Conservation (phyloP, 2,329 filamentous ascomycete genomes). For the Aspergillus texensis region DNA sequence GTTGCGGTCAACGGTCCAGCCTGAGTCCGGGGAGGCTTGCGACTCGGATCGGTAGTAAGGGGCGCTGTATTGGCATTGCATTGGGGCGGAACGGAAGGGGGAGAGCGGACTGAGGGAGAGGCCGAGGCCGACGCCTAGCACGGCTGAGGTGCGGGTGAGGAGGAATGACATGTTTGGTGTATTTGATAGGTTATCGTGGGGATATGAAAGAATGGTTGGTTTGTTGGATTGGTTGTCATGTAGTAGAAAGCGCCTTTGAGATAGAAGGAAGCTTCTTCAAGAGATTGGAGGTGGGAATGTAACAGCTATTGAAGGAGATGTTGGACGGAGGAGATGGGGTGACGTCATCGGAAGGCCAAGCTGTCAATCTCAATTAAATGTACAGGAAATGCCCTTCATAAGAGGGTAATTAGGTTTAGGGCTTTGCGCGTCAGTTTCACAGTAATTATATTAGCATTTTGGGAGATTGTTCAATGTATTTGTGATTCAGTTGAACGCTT, state of each 20-base stretch:
- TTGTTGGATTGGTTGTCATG: too few relatives aligned
- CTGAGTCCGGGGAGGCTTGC: constrained; percentile 21
- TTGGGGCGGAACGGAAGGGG: constrained; percentile 36
- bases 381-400: too few relatives aligned
- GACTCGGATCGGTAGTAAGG: constrained; percentile 26
- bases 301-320: too few relatives aligned
- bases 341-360: not conserved
- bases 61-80: constrained; percentile 42
- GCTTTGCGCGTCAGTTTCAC: too few relatives aligned
- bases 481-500: too few relatives aligned
- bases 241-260: too few relatives aligned
- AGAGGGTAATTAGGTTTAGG: too few relatives aligned
- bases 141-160: constrained; percentile 28
- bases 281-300: too few relatives aligned
- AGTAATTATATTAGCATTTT: too few relatives aligned
- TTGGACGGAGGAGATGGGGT: not conserved
- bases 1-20: constrained; percentile 30
- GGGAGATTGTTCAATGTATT: too few relatives aligned
- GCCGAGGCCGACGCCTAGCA: constrained; percentile 39
- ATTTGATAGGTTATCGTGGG: not conserved
- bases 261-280: too few relatives aligned
- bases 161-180: constrained; percentile 28
- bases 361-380: not conserved
- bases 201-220: too few relatives aligned
- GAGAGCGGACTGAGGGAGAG: constrained; percentile 38